Conservation (phyloP, 2,329 filamentous ascomycete genomes). For the Trichoderma afroharzianum region DNA sequence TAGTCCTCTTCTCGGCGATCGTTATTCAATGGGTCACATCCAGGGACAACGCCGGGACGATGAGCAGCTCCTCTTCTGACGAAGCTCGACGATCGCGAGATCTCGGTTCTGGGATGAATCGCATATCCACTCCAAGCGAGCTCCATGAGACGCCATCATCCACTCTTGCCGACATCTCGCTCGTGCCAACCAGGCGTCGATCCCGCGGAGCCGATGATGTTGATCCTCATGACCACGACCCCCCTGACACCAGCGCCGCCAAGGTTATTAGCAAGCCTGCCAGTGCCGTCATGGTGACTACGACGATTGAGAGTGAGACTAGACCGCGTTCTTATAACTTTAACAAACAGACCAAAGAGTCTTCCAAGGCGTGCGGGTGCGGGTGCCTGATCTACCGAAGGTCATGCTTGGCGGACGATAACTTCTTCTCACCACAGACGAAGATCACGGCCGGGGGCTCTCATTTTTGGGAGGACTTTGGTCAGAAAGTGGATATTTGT, state of each 20-base stretch:
- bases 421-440: conserved; percentile 21
- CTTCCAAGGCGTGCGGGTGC: not conserved
- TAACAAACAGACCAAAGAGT: not conserved
- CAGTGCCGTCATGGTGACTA: conserved; percentile 34
- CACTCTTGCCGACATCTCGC: conserved; percentile 28
- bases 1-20: conserved; percentile 56
- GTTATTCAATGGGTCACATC: conserved; percentile 61
- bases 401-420: not conserved
- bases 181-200: conserved; percentile 23
- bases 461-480: not conserved
- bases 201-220: conserved; percentile 22
- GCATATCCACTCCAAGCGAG: conserved; percentile 13
- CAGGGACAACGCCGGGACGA: conserved; percentile 39
- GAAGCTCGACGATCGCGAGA: conserved; percentile 19
- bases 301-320: conserved; percentile 35
- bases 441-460: conserved; percentile 25
- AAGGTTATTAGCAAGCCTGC: not conserved
- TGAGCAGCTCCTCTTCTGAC: conserved; percentile 22
- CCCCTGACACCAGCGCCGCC: not conserved
- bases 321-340: conserved; percentile 9
- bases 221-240: conserved; percentile 14
- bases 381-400: not conserved
- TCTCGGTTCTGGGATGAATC: conserved; percentile 9
- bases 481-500: conserved; percentile 19
- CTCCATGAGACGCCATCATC: conserved; percentile 20